A percentile compares a stretch with the other conserved stretches of the same genome.
Conservation (phyloP, 495 filamentous ascomycete genomes). For the Staphylotrichum longicolle region DNA sequence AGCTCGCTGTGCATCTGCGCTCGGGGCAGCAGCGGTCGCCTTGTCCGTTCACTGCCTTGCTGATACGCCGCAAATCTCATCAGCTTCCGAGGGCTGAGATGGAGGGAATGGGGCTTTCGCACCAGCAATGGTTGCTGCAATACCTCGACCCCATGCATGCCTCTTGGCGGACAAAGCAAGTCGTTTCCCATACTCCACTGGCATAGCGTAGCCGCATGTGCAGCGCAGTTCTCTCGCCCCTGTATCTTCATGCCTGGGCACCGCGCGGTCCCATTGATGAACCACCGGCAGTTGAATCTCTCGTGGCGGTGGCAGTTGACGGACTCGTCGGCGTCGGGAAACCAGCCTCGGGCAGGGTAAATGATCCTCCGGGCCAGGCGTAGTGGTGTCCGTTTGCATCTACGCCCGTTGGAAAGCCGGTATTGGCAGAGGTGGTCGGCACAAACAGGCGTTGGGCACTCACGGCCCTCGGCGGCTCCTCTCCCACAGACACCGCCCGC, state of each 20-base stretch:
- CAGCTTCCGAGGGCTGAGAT: neutral
- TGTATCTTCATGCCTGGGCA: neutral
- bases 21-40: neutral
- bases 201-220: slow-evolving; percentile 1
- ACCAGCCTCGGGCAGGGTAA: neutral
- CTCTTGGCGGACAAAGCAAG: neutral
- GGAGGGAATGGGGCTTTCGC: neutral
- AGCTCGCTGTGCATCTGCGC: neutral
- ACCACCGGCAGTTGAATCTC: neutral
- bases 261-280: neutral
- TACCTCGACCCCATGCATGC: neutral
- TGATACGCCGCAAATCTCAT: neutral
- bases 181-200: neutral
- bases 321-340: neutral
- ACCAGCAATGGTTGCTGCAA: slow-evolving; percentile 11
- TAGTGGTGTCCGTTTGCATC: slow-evolving; percentile 12
- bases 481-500: slow-evolving; percentile 1
- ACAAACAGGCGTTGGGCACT: slow-evolving; percentile 7
- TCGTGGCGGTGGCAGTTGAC: slow-evolving; percentile 2
- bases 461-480: slow-evolving; percentile 1
- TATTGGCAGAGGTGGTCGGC: slow-evolving; percentile 21
- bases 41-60: neutral
- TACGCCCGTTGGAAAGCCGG: slow-evolving; percentile 4
- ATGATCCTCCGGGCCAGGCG: slow-evolving; percentile 11
- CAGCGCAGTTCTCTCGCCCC: neutral